Base-by-base conservation (phyloP, 75 land plant species). In the Larix kaempferi region DNA sequence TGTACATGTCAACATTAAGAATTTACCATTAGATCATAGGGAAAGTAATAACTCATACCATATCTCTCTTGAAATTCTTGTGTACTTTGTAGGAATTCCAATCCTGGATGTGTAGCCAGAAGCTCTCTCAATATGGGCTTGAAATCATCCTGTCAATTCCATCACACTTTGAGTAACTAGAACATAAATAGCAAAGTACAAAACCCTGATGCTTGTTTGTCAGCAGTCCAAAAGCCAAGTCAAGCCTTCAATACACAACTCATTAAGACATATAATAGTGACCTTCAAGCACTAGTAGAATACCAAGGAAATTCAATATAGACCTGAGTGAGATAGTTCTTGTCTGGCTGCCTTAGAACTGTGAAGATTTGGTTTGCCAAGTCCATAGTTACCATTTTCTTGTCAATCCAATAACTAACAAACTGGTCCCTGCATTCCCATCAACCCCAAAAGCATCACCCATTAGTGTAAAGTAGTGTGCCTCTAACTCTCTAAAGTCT, bases 31-130 rank as follows among this genome's bases (percentile, higher is more conserved):
- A 79, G 72, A 29, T 41, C 56, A 14, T 26, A 73, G 64, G 65
- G 17, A 49, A 73, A 27, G n/a, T 16, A 74, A 74, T 25, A 23
- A 55, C 19, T 33, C 74, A 33, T 81, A 95, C 98, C 98, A 88
- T 95, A 95, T 95, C 98, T 93, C 80, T 95, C 96, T 86, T 95
- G 98, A 88, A 95, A 95, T 79, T 95, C 98, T 25, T 94, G 97
- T 66, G 98, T 93, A 60, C 85, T 88, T 65, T 95, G 98, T 61
- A 95, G 82, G 74, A 95, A 95, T 77, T 95, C 98, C 80, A 95
- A 83, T 22, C 98, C 98, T 76, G 90, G 98, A 84, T 95, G 98
- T 64, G 92, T 88, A 35, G 88, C 84, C 81, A 95, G 80, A 75
- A 95, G 86, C 77, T 95, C 98, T 74, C 89, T 84, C 57, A 95